These are phyloP conservation scores for Yarrowia sp. DNA, from an alignment of 805 yeast species.

Conservation along the genomic window DNA sequence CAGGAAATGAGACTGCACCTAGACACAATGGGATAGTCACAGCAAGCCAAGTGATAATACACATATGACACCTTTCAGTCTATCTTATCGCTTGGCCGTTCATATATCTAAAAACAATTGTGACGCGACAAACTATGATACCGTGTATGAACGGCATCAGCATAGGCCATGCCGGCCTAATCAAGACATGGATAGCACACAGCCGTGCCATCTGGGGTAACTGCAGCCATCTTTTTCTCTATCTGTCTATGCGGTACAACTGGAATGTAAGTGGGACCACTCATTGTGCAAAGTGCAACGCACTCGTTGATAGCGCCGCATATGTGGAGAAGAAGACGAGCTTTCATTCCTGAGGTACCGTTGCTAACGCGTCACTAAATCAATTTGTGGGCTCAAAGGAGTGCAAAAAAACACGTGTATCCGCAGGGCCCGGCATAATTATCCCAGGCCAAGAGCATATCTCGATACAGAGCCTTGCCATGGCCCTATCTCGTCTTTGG, in stretches of 20 bases:
- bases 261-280: constrained; percentile 19
- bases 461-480: background rate
- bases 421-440: background rate
- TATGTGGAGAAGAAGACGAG: constrained; percentile 1
- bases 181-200: background rate
- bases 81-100: no score
- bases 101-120: background rate
- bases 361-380: background rate
- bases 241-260: background rate
- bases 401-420: background rate
- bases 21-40: background rate
- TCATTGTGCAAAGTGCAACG: background rate
- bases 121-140: background rate
- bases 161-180: background rate
- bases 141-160: background rate
- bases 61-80: background rate
- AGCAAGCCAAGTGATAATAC: background rate
- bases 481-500: background rate
- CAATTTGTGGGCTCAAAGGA: background rate
- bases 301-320: constrained; percentile 17
- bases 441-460: background rate
- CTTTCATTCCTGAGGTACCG: background rate
- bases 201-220: constrained; percentile 21
- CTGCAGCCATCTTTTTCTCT: background rate
- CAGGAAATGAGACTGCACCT: background rate